Evolutionary conservation across 306 rosid genomes (phyloP).

Genomic region (Glycine soja): DNA sequence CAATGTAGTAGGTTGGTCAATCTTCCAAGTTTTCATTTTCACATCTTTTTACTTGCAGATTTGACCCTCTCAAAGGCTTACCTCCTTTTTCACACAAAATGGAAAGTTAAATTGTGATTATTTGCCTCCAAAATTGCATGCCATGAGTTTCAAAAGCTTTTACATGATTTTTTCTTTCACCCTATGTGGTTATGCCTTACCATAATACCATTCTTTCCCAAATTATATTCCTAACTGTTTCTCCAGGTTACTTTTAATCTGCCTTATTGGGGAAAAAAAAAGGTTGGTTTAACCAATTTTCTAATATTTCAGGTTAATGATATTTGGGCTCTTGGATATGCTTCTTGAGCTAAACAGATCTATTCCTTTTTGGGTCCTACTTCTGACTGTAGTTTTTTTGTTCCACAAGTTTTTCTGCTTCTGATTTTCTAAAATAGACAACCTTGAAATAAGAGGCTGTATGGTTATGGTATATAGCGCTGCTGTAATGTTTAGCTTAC

Average conservation of each 20-base stretch:
- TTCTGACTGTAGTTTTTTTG: not conserved
- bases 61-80: conserved; percentile 1
- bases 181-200: conserved; percentile 1
- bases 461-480: conserved; percentile 33
- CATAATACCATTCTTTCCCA: conserved; percentile 21
- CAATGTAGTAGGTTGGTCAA: conserved; percentile 86
- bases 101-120: conserved; percentile 5
- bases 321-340: conserved; percentile 13
- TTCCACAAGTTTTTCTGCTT: not conserved
- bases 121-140: not conserved
- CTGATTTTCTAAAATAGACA: conserved; percentile 28
- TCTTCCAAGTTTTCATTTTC: conserved; percentile 34
- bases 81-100: not conserved
- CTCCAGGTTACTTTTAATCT: not conserved
- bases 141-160: conserved; percentile 36
- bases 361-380: conserved; percentile 5
- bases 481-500: conserved; percentile 50
- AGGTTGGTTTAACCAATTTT: conserved; percentile 35
- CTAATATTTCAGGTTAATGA: conserved; percentile 5
- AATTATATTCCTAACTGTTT: not conserved
- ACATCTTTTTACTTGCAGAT: conserved; percentile 15
- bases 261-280: conserved; percentile 22
- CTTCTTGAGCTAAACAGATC: conserved; percentile 31
- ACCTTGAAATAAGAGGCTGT: conserved; percentile 25
- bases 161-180: conserved; percentile 26